Evolutionary conservation across 352 stramenopile genomes (phyloP).

Genomic region (Phytopythium vexans): DNA sequence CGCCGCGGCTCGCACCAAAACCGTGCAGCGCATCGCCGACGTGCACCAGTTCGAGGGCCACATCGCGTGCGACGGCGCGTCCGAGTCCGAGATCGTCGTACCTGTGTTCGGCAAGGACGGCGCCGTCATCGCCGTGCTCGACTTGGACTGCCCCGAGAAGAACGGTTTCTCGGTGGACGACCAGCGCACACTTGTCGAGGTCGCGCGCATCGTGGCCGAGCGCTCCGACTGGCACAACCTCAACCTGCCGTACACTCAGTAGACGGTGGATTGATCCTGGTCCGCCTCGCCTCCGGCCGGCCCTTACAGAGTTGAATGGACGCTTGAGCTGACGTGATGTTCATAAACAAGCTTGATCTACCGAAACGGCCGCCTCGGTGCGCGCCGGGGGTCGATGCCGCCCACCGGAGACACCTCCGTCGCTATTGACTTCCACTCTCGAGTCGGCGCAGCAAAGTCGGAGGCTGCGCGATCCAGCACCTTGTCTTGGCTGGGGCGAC

Average conservation of each 20-base stretch:
- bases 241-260: constrained; percentile 48
- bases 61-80: constrained; percentile 81
- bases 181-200: constrained; percentile 59
- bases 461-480: constrained; percentile 15
- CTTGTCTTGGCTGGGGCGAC: constrained; percentile 1
- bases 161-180: constrained; percentile 72
- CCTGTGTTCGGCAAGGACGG: constrained; percentile 59
- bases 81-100: constrained; percentile 79
- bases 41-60: constrained; percentile 77
- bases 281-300: too few species aligned
- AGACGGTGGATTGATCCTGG: constrained; percentile 2
- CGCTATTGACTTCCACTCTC: too few species aligned
- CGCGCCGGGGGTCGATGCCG: too few species aligned
- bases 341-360: too few species aligned
- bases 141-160: constrained; percentile 72
- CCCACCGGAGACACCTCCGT: too few species aligned
- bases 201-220: constrained; percentile 50
- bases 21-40: constrained; percentile 66
- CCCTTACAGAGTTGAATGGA: too few species aligned
- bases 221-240: constrained; percentile 70
- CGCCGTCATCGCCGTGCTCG: constrained; percentile 71
- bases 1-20: constrained; percentile 56
- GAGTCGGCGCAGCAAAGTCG: constrained; percentile 1
- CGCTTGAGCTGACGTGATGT: too few species aligned
- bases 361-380: too few species aligned